Conservation (phyloP, 257 asterid species). For the Nicotiana undulata region DNA sequence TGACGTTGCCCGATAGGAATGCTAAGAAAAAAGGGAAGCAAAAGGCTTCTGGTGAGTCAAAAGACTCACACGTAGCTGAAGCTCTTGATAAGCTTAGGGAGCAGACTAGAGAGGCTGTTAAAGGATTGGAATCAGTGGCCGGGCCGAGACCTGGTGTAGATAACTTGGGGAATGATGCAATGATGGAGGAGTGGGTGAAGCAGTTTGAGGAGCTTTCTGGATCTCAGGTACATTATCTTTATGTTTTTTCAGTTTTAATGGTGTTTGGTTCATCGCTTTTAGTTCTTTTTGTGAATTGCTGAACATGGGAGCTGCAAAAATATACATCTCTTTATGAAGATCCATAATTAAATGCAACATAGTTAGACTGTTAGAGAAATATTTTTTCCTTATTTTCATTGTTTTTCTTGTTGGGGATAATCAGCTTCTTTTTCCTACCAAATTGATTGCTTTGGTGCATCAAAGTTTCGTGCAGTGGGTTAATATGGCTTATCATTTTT, state of each 20-base stretch:
- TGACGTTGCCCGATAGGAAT: conserved; percentile 93
- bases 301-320: background rate
- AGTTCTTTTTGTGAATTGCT: background rate
- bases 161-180: conserved; percentile 58
- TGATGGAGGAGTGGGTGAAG: conserved; percentile 95
- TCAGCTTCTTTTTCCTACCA: background rate
- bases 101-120: conserved; percentile 91
- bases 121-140: conserved; percentile 71
- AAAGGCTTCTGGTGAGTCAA: conserved; percentile 57
- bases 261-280: background rate
- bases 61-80: conserved; percentile 74
- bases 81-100: conserved; percentile 94
- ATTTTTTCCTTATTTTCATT: background rate
- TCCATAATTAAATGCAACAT: background rate
- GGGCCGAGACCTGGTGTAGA: conserved; percentile 43
- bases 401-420: background rate
- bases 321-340: background rate
- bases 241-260: background rate
- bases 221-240: conserved; percentile 53
- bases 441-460: background rate
- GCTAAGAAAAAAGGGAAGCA: conserved; percentile 79
- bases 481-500: background rate
- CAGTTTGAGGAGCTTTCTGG: conserved; percentile 98
- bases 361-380: background rate
- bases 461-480: background rate